Evolutionary conservation across 2,329 filamentous ascomycete genomes (phyloP).

Genomic region (Verticillium zaregamsianum): DNA sequence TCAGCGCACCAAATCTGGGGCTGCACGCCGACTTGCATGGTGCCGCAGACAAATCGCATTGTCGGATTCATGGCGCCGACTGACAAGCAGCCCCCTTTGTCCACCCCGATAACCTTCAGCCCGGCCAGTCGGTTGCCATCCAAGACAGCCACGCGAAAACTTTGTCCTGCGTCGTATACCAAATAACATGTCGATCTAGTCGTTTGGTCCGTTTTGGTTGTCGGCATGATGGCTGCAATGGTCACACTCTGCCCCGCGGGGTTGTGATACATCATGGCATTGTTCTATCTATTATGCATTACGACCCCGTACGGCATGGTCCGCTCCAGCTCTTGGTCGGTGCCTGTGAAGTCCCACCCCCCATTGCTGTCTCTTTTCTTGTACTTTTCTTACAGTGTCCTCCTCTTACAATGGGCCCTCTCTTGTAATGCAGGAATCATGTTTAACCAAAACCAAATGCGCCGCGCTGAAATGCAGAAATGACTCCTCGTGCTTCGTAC

Average conservation of each 20-base stretch:
- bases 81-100: no score
- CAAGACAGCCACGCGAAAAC: no score
- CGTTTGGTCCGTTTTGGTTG: neutral
- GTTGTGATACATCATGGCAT: neutral
- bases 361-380: constrained; percentile 1
- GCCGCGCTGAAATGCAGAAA: constrained; percentile 2
- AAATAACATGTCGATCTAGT: no score
- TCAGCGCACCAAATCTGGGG: no score
- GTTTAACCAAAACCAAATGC: neutral
- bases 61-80: no score
- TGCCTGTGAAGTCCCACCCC: constrained; percentile 8
- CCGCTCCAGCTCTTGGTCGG: constrained; percentile 38
- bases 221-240: no score
- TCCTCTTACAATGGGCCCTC: neutral
- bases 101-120: no score
- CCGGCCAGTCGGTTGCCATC: no score
- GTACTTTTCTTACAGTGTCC: neutral
- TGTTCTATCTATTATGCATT: constrained; percentile 11
- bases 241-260: neutral
- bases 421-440: neutral
- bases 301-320: constrained; percentile 15
- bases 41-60: no score
- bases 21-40: no score
- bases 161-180: no score
- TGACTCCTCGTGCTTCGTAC: neutral